A percentile compares a stretch with the other conserved stretches of the same genome.
These are phyloP conservation scores for Paecilomyces niveus DNA, from an alignment of 2,329 filamentous ascomycete species.

Conservation along the genomic window DNA sequence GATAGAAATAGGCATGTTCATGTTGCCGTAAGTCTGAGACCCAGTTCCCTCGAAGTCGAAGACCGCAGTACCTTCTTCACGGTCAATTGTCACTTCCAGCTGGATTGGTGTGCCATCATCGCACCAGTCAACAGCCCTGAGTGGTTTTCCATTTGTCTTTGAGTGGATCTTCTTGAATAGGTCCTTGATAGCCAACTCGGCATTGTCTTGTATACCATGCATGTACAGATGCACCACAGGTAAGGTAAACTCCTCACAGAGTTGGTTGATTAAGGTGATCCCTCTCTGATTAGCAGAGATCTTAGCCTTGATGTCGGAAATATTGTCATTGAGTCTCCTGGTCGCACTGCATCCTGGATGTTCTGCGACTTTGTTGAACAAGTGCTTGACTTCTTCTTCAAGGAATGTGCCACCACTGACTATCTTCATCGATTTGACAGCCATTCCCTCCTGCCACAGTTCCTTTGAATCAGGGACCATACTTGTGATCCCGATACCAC, in stretches of 20 bases:
- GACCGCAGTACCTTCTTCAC: constrained; percentile 59
- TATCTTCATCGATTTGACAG: constrained; percentile 56
- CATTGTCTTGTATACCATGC: constrained; percentile 69
- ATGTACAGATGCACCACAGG: constrained; percentile 71
- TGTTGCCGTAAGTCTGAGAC: constrained; percentile 65
- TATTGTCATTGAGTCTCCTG: constrained; percentile 66
- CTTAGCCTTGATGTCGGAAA: constrained; percentile 75
- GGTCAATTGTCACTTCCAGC: constrained; percentile 63
- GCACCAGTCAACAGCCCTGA: constrained; percentile 67
- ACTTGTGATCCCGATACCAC: constrained; percentile 63
- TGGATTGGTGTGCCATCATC: constrained; percentile 69
- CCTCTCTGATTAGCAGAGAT: constrained; percentile 77
- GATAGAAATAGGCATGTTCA: constrained; percentile 67
- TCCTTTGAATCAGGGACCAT: constrained; percentile 54
- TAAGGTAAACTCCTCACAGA: constrained; percentile 68
- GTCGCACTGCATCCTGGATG: constrained; percentile 69
- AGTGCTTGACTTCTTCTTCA: constrained; percentile 61
- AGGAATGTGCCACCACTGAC: constrained; percentile 67
- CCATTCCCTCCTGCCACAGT: constrained; percentile 50
- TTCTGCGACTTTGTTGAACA: constrained; percentile 63
- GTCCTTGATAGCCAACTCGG: constrained; percentile 62
- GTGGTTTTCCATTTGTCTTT: constrained; percentile 58
- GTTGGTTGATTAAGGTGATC: constrained; percentile 61
- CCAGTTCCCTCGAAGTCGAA: constrained; percentile 70
- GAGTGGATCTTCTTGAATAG: constrained; percentile 66